Conservation (phyloP, 1,139 yeast genomes). For the Scheffersomyces quercinus region DNA sequence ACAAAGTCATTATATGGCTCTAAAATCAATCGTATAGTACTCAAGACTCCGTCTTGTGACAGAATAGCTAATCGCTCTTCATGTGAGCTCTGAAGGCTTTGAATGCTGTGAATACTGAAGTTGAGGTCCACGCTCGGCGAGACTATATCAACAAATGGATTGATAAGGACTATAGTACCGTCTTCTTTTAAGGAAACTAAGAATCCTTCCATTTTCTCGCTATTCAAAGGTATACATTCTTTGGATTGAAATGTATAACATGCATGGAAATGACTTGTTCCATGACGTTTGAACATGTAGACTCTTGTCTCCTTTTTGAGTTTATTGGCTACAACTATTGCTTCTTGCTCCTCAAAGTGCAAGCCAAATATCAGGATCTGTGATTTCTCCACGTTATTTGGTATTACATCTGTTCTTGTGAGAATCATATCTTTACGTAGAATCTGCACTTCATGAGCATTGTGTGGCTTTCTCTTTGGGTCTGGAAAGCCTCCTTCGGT, state of each 20-base stretch:
- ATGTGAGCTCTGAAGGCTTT: slow-evolving; percentile 26
- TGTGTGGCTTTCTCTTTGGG: slow-evolving; percentile 18
- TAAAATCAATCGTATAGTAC: slow-evolving; percentile 37
- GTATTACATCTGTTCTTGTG: slow-evolving; percentile 55
- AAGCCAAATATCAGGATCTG: slow-evolving; percentile 46
- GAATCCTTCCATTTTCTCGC: slow-evolving; percentile 38
- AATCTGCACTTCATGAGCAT: slow-evolving; percentile 23
- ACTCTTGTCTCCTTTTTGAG: slow-evolving; percentile 42
- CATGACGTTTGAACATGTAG: slow-evolving; percentile 46
- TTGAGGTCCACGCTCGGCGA: slow-evolving; percentile 43
- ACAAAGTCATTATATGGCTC: slow-evolving; percentile 51
- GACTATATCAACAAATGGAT: slow-evolving; percentile 63
- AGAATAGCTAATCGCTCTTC: slow-evolving; percentile 30
- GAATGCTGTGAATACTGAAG: slow-evolving; percentile 16
- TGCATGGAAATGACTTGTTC: slow-evolving; percentile 33
- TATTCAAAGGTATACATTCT: slow-evolving; percentile 43
- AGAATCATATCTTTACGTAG: slow-evolving; percentile 67
- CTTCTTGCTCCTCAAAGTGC: slow-evolving; percentile 56
- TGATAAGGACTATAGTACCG: slow-evolving; percentile 44
- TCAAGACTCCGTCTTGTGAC: slow-evolving; percentile 23
- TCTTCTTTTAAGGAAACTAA: slow-evolving; percentile 37
- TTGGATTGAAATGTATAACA: slow-evolving; percentile 36
- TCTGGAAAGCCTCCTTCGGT: slow-evolving; percentile 38
- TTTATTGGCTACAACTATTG: slow-evolving; percentile 48
- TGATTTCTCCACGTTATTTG: slow-evolving; percentile 26